phyloP scores from a whole-genome alignment of 495 filamentous ascomycete genomes.

The Amphirosellinia nigrospora region DNA sequence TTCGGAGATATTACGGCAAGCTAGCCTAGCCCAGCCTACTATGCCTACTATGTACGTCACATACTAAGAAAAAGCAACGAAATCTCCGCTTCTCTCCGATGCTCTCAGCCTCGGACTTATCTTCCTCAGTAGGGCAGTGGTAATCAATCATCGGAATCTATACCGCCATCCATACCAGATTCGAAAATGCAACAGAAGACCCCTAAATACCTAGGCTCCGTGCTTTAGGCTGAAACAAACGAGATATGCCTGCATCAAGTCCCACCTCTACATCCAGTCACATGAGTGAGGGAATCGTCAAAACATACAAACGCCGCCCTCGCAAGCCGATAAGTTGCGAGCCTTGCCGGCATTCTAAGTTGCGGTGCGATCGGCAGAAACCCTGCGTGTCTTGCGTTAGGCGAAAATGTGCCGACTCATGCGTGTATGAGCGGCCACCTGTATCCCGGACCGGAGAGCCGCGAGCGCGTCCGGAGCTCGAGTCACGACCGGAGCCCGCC shows the following conservation, averaged over 20 bases:
- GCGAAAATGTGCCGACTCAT: background rate
- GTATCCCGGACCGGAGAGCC: background rate
- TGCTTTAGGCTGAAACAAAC: background rate
- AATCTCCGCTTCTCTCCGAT: background rate
- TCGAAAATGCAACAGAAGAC: background rate
- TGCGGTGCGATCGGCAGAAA: slow-evolving; percentile 9
- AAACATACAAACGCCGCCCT: background rate
- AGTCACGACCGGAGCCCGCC: slow-evolving; percentile 1
- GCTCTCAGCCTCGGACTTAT: slow-evolving; percentile 5
- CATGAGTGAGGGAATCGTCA: slow-evolving; percentile 14
- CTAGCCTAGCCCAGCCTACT: background rate
- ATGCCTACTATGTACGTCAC: background rate
- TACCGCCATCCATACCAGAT: background rate
- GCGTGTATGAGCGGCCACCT: slow-evolving; percentile 9
- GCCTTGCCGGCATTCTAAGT: slow-evolving; percentile 8
- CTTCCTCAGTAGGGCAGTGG: too few relatives aligned
- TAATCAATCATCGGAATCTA: background rate
- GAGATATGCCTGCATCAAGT: slow-evolving; percentile 8
- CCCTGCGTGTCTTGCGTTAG: slow-evolving; percentile 13
- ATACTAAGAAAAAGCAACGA: background rate
- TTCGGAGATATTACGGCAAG: slow-evolving; percentile 1
- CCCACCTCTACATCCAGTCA: background rate
- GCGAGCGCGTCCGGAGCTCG: background rate
- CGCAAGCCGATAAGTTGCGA: slow-evolving; percentile 17
- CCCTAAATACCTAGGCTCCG: background rate